A percentile compares a stretch with the other conserved stretches of the same genome.
phyloP scores from a whole-genome alignment of 306 rosid genomes.

The Castanea mollissima region DNA sequence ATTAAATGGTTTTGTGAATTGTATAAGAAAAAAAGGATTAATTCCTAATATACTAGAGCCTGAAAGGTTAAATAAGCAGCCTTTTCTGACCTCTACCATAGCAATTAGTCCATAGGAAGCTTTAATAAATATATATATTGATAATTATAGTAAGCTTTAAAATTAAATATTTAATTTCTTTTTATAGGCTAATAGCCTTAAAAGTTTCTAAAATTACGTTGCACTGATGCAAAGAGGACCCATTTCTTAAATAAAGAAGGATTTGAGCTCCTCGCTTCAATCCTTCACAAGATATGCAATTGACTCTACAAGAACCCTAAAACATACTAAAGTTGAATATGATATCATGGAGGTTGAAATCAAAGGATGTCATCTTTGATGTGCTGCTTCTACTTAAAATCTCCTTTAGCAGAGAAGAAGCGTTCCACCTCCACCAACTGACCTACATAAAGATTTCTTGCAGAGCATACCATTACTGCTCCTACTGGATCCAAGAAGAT shows the following conservation, averaged over 20 bases:
- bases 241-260: not conserved
- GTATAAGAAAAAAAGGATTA: not conserved
- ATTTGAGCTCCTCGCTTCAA: not conserved
- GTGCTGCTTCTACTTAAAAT: not conserved
- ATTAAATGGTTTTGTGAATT: not conserved
- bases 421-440: not conserved
- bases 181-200: not conserved
- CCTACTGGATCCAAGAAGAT: not conserved
- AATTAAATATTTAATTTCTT: not conserved
- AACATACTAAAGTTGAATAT: not conserved
- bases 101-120: not conserved
- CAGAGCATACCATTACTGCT: not conserved
- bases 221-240: not conserved
- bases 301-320: not conserved
- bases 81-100: not conserved
- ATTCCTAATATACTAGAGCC: not conserved
- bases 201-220: not conserved
- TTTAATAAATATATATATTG: not conserved
- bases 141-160: not conserved
- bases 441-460: not conserved
- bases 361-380: not conserved
- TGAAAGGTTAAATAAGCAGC: not conserved
- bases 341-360: not conserved
- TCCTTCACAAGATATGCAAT: not conserved
- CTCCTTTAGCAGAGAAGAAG: not conserved